These are phyloP conservation scores for Tetrapyrgos nigripes DNA, from an alignment of 1,284 basidiomycete species.

Conservation along the genomic window DNA sequence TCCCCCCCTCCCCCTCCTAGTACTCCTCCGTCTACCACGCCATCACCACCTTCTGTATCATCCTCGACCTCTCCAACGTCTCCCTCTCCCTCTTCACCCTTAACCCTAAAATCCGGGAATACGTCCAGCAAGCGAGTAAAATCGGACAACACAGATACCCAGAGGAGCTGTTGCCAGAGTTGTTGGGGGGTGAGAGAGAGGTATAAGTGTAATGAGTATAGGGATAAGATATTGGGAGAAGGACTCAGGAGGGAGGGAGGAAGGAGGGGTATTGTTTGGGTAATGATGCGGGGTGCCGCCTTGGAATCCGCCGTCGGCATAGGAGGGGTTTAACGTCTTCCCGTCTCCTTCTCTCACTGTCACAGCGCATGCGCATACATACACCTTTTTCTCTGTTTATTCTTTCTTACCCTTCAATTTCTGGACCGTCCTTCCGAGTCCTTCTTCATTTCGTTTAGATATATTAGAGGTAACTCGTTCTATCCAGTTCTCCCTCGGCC, in stretches of 20 bases:
- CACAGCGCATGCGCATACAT: too few relatives aligned
- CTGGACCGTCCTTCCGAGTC: too few relatives aligned
- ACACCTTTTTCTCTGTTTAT: too few relatives aligned
- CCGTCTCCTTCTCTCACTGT: too few relatives aligned
- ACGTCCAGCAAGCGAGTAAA: slow-evolving; percentile 79
- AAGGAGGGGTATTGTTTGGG: slow-evolving; percentile 15
- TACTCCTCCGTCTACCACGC: slow-evolving; percentile 77
- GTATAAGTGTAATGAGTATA: slow-evolving; percentile 72
- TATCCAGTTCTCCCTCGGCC: too few relatives aligned
- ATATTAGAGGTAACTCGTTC: too few relatives aligned
- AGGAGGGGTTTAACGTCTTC: not conserved
- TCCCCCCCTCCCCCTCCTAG: slow-evolving; percentile 83
- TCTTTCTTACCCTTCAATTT: too few relatives aligned
- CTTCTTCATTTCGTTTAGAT: too few relatives aligned
- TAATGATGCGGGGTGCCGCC: slow-evolving; percentile 18
- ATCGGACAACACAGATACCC: slow-evolving; percentile 95
- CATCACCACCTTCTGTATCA: slow-evolving; percentile 97
- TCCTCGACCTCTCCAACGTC: slow-evolving; percentile 91
- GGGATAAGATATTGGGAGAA: too few relatives aligned
- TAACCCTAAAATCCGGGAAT: slow-evolving; percentile 87
- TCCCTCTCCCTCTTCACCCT: slow-evolving; percentile 86
- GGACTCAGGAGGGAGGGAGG: not conserved
- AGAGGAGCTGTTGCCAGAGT: slow-evolving; percentile 88
- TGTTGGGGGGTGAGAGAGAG: slow-evolving; percentile 86
- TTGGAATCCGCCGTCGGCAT: slow-evolving; percentile 3